phyloP scores from a whole-genome alignment of 2,329 filamentous ascomycete species.

The Aschersonia sp. region DNA sequence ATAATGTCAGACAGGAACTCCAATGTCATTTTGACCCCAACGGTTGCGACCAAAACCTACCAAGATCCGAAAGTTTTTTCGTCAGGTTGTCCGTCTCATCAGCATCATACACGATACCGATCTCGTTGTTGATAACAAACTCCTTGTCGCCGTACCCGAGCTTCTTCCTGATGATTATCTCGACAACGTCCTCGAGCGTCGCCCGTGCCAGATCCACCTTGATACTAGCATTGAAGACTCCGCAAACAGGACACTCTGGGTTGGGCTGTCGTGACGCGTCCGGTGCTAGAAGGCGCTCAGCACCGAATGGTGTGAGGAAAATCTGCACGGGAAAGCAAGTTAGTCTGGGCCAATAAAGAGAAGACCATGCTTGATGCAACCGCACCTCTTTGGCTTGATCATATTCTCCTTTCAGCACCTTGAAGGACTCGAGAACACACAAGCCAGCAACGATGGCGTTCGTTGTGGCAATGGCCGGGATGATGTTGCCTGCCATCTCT shows the following conservation, averaged over 20 bases:
- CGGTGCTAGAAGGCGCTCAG: slow-evolving; percentile 42
- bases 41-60: slow-evolving; percentile 20
- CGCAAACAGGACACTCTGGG: slow-evolving; percentile 70
- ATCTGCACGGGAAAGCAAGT: slow-evolving; percentile 30
- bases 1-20: not conserved
- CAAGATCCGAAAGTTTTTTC: slow-evolving; percentile 67
- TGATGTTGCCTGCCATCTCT: slow-evolving; percentile 98
- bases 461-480: slow-evolving; percentile 93
- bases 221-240: slow-evolving; percentile 54
- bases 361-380: not conserved
- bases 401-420: slow-evolving; percentile 64
- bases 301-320: slow-evolving; percentile 59
- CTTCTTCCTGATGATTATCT: slow-evolving; percentile 53
- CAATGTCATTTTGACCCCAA: not conserved
- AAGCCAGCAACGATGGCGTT: slow-evolving; percentile 92
- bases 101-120: slow-evolving; percentile 72
- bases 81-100: slow-evolving; percentile 77
- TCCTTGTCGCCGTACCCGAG: slow-evolving; percentile 68
- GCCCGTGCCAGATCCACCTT: slow-evolving; percentile 55
- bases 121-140: slow-evolving; percentile 61
- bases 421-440: slow-evolving; percentile 86
- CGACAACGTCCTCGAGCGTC: slow-evolving; percentile 67
- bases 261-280: slow-evolving; percentile 52
- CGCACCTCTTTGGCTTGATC: slow-evolving; percentile 58
- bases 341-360: not conserved